These are phyloP conservation scores for Neofusicoccum cordaticola DNA, from an alignment of 2,329 filamentous ascomycete genomes.

Conservation along the genomic window DNA sequence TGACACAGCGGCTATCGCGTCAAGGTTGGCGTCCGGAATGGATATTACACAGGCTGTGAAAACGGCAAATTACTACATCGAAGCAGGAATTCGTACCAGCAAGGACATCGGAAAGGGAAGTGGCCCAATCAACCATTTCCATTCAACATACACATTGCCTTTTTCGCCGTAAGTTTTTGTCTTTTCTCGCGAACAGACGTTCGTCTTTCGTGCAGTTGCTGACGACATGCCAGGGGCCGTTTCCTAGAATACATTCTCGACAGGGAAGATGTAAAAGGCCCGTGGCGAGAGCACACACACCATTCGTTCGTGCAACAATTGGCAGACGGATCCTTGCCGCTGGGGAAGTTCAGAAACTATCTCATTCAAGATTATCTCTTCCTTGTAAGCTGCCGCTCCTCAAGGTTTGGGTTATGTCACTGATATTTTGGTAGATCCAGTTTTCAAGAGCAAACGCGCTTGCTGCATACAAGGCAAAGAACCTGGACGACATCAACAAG, in stretches of 20 bases:
- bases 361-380: constrained; percentile 92
- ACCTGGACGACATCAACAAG: constrained; percentile 51
- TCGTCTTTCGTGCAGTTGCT: constrained; percentile 26
- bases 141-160: constrained; percentile 65
- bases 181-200: constrained; percentile 21
- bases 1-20: constrained; percentile 61
- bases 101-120: constrained; percentile 63
- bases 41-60: constrained; percentile 60
- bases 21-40: constrained; percentile 63
- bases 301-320: constrained; percentile 80
- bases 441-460: constrained; percentile 85
- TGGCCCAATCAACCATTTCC: constrained; percentile 76
- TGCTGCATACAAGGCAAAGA: constrained; percentile 78
- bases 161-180: constrained; percentile 55
- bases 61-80: constrained; percentile 67
- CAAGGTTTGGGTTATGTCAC: not conserved
- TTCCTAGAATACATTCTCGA: constrained; percentile 83
- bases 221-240: constrained; percentile 46
- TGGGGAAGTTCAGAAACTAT: constrained; percentile 81
- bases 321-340: constrained; percentile 70
- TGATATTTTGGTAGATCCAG: constrained; percentile 58
- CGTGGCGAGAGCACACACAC: constrained; percentile 74
- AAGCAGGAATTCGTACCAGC: constrained; percentile 67
- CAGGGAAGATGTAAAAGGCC: constrained; percentile 66
- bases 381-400: constrained; percentile 55